A percentile compares a stretch with the other conserved stretches of the same genome.
phyloP scores from a whole-genome alignment of 2,329 filamentous ascomycete species.

The Trichoderma atroviride region DNA sequence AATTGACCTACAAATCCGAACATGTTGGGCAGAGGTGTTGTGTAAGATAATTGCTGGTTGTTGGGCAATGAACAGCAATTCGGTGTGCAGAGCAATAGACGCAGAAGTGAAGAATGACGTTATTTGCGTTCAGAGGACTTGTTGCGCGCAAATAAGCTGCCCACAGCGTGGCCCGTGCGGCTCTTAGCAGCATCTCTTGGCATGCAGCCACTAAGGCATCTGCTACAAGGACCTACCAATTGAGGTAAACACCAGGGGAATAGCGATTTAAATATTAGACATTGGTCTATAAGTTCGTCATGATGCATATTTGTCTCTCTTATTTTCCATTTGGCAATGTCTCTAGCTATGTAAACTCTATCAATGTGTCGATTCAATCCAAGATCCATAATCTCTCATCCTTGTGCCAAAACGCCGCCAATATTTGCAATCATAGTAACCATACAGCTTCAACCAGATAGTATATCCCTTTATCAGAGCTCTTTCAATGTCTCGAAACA shows the following conservation, averaged over 20 bases:
- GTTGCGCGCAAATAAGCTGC: slow-evolving; percentile 4
- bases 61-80: neutral
- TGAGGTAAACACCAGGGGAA: neutral
- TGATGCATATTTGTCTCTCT: neutral
- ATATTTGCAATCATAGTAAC: slow-evolving; percentile 1
- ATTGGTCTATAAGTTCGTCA: neutral
- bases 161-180: slow-evolving; percentile 15
- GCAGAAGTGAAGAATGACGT: slow-evolving; percentile 25
- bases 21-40: slow-evolving; percentile 27
- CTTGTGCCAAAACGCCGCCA: slow-evolving; percentile 13
- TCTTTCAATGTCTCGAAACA: neutral
- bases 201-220: neutral
- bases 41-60: neutral
- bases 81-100: neutral
- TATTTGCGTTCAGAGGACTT: slow-evolving; percentile 17
- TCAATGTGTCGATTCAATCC: neutral
- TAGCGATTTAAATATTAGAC: too few species aligned
- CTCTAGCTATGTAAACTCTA: slow-evolving; percentile 2
- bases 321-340: neutral
- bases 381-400: neutral
- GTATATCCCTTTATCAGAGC: neutral
- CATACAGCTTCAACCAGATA: neutral
- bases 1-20: slow-evolving; percentile 32
- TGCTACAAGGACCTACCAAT: neutral
- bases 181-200: neutral